Conservation (phyloP, 73 alveolate genomes). For the Symbiodinium natans region DNA sequence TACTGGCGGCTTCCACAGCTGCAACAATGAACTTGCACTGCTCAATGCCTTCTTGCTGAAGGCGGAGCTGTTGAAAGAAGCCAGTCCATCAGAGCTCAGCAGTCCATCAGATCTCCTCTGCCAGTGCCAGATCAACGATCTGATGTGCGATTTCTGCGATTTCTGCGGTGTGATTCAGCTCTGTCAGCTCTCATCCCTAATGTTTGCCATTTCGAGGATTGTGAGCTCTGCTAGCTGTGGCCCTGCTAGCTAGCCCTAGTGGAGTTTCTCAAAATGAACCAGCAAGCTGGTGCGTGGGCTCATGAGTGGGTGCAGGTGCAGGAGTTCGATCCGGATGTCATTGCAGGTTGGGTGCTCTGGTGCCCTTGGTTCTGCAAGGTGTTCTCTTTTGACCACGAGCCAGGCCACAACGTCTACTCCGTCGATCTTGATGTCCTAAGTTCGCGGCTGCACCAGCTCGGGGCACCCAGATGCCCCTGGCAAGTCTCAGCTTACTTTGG, state of each 20-base stretch:
- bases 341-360: conserved; percentile 30
- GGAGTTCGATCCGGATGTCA: conserved; percentile 78
- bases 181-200: too few species aligned
- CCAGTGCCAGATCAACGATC: too few species aligned
- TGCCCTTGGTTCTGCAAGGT: background rate
- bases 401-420: conserved; percentile 68
- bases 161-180: too few species aligned
- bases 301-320: conserved; percentile 47
- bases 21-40: conserved; percentile 48
- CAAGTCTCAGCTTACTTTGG: too few species aligned
- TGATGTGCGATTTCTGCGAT: too few species aligned
- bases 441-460: conserved; percentile 51
- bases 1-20: conserved; percentile 44
- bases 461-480: background rate
- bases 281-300: too few species aligned
- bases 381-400: background rate
- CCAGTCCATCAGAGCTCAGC: too few species aligned
- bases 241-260: too few species aligned
- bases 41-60: conserved; percentile 32
- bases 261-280: too few species aligned
- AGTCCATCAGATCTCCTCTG: too few species aligned
- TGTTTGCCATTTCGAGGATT: too few species aligned
- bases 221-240: too few species aligned
- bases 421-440: conserved; percentile 53
- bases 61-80: background rate